phyloP scores from a whole-genome alignment of 2,329 filamentous ascomycete genomes.

The Ophiostoma sp. region DNA sequence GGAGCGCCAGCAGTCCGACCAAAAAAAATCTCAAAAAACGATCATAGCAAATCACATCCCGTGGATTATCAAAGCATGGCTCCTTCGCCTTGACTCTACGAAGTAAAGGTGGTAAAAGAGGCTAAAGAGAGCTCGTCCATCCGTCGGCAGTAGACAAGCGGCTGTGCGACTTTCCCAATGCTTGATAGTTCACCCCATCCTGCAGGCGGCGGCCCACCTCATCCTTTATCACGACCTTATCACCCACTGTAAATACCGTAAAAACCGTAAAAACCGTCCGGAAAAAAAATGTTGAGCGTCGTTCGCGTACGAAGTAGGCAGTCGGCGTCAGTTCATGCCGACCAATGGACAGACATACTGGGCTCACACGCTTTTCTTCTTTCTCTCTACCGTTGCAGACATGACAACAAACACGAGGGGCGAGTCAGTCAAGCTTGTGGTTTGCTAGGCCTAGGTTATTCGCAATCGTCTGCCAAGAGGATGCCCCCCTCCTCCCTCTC shows the following conservation, averaged over 20 bases:
- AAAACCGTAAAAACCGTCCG: not conserved
- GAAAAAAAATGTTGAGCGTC: not conserved
- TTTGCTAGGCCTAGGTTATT: not conserved
- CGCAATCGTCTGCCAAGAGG: not conserved
- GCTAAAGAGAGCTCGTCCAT: not conserved
- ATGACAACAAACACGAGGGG: not conserved
- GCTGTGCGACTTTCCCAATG: not conserved
- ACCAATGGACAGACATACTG: not conserved
- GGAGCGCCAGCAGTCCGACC: not conserved
- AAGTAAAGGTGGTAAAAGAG: not conserved
- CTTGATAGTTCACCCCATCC: not conserved
- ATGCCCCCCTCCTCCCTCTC: not conserved
- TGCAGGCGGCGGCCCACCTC: not conserved
- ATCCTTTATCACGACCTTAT: not conserved
- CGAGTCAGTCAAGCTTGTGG: not conserved
- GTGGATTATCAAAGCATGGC: not conserved
- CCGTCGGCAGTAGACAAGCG: not conserved
- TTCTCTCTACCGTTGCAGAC: not conserved
- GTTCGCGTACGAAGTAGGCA: not conserved
- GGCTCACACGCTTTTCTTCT: not conserved
- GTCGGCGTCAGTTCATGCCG: not conserved
- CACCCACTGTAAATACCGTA: not conserved
- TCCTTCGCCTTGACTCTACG: not conserved
- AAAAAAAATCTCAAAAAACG: not conserved
- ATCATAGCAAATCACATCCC: not conserved